A percentile compares a stretch with the other conserved stretches of the same genome.
Evolutionary conservation across 345 rosid species (phyloP).

Genomic region (Eucalyptus sp.): DNA sequence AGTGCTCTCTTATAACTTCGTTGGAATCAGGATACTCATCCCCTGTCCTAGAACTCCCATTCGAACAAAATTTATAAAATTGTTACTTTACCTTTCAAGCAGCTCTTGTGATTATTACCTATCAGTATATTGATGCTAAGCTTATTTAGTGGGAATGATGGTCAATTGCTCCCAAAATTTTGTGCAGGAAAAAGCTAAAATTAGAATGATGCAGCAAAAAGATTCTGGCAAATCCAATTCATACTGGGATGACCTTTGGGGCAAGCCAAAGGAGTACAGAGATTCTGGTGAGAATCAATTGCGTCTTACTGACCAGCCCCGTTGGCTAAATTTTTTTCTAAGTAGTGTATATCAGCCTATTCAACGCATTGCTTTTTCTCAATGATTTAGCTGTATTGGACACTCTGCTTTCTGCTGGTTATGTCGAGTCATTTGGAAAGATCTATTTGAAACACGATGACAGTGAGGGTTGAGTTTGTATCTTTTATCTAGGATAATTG

Average conservation of each 20-base stretch:
- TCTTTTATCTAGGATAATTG: not conserved
- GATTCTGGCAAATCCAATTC: conserved; percentile 32
- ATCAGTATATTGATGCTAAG: not conserved
- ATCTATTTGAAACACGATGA: not conserved
- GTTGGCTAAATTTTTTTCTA: not conserved
- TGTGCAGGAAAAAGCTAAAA: conserved; percentile 63
- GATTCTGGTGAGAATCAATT: conserved; percentile 37
- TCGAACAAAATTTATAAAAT: not conserved
- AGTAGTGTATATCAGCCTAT: not conserved
- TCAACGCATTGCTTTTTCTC: not conserved
- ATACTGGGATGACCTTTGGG: conserved; percentile 76
- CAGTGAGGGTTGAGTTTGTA: not conserved
- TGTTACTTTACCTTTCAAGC: not conserved
- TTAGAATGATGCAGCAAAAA: conserved; percentile 58
- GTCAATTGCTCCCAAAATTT: not conserved
- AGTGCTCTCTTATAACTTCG: not conserved
- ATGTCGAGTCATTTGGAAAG: not conserved
- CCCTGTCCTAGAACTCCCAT: not conserved
- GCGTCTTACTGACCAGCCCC: not conserved
- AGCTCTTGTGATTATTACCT: not conserved
- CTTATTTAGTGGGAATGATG: not conserved
- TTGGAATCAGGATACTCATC: not conserved
- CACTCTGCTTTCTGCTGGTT: not conserved
- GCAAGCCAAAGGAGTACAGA: conserved; percentile 29
- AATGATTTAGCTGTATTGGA: not conserved